Percentiles rank a stretch among this genome's conserved stretches.
phyloP scores from a whole-genome alignment of 306 rosid species.

The Gleditsia sinensis region DNA sequence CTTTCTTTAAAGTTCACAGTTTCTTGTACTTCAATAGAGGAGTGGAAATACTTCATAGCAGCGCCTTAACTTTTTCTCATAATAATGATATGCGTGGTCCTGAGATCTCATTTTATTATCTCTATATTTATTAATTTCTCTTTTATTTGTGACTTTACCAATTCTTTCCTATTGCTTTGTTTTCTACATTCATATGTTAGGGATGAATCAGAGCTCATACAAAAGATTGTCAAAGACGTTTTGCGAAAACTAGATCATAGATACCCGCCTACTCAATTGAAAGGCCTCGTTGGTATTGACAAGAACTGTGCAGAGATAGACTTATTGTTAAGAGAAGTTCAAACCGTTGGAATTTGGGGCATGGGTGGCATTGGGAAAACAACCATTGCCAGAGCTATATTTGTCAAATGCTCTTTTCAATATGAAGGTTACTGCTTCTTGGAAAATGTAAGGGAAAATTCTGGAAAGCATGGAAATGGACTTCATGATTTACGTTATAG shows the following conservation, averaged over 20 bases:
- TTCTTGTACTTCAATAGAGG: no score
- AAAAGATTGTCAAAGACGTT: background rate
- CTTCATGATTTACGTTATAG: background rate
- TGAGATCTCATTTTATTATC: no score
- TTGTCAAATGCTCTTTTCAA: background rate
- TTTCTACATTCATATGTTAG: background rate
- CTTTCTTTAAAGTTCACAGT: no score
- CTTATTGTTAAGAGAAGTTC: background rate
- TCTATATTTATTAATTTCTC: background rate
- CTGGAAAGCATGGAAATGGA: background rate
- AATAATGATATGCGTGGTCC: no score
- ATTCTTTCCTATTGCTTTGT: background rate
- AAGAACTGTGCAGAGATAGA: background rate
- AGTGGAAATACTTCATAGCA: no score
- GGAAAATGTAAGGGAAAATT: background rate
- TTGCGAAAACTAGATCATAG: background rate
- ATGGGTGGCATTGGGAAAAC: conserved; percentile 8
- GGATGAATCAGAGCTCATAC: background rate
- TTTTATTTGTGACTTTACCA: background rate
- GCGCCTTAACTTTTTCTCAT: background rate
- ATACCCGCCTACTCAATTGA: background rate
- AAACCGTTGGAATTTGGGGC: conserved; percentile 14
- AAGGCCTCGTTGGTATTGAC: background rate
- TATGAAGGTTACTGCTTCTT: background rate
- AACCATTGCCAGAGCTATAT: background rate